These are phyloP conservation scores for Amanita subjunquillea DNA, from an alignment of 768 basidiomycete species.

Conservation along the genomic window DNA sequence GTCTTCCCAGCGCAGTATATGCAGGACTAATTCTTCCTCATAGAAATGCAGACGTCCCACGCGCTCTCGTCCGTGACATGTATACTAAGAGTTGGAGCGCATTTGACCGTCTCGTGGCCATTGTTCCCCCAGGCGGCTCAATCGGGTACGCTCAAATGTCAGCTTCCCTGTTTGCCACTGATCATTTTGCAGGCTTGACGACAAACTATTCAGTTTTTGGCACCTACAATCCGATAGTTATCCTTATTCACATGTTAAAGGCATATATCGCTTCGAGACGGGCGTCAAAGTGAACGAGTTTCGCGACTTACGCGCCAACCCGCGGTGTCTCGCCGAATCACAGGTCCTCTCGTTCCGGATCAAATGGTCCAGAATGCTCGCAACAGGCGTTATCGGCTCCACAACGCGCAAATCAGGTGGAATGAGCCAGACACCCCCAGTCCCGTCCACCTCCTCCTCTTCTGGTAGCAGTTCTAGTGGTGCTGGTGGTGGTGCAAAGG, in stretches of 20 bases:
- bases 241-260: slow-evolving; percentile 72
- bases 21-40: not conserved
- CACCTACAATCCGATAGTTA: slow-evolving; percentile 69
- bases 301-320: slow-evolving; percentile 81
- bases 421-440: slow-evolving; percentile 23
- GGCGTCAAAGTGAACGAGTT: slow-evolving; percentile 85
- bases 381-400: slow-evolving; percentile 57
- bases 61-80: slow-evolving; percentile 80
- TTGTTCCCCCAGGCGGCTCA: slow-evolving; percentile 84
- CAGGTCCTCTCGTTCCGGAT: slow-evolving; percentile 76
- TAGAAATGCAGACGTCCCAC: slow-evolving; percentile 79
- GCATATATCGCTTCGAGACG: slow-evolving; percentile 81
- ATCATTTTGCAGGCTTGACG: slow-evolving; percentile 52
- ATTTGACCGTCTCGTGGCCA: slow-evolving; percentile 79
- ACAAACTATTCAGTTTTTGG: slow-evolving; percentile 89
- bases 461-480: not conserved
- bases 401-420: slow-evolving; percentile 20
- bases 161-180: slow-evolving; percentile 1
- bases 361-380: slow-evolving; percentile 66
- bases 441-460: slow-evolving; percentile 6
- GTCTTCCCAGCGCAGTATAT: not conserved
- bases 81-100: slow-evolving; percentile 92
- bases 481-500: not conserved
- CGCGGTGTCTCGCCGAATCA: slow-evolving; percentile 75
- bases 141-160: slow-evolving; percentile 52